Base-by-base conservation (phyloP, 1,284 basidiomycete species). In the Gastroboletus turbinatus region DNA sequence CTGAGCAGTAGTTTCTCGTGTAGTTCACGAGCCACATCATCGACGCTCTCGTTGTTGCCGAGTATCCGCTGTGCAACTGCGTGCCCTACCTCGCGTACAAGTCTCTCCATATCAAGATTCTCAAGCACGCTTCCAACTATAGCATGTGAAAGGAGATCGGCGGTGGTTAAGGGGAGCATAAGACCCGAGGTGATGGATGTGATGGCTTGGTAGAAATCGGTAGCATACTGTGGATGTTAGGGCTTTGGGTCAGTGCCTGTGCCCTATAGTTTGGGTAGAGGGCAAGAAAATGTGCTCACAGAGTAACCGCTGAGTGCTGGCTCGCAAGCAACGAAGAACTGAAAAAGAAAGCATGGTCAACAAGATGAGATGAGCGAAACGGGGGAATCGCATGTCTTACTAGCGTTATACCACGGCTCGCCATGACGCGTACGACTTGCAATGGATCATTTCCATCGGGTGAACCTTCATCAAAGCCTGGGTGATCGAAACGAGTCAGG, bases 251-350 rank as follows among this genome's bases (percentile, higher is more conserved):
- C 57, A 70, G 59, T 21, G 7, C 13, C 29, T 5, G 32, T 47
- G 29, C 48, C 19, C 39, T 40, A 53, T 51, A 46, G 56, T 58
- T 45, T 53, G 60, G 58, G 60, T 36, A 60, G 56, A 59, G 58
- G 57, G 47, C 43, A 57, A 46, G 44, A 32, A 35, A 33, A 49
- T 5, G 25, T 44, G 72, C 88, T 71, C 66, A 94, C 92, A 53
- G 87, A 89, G 70, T 96, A 96, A 50, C 94, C 93, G 59, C 94
- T 96, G 55, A 98, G 79, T 3, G 96, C 96, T 52, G 97, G 96
- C 74, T 99, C 96, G 75, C 96, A 99, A 30, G 97, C 96, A 19
- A 99, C 96, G 72, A 97, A 95, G 76, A 97, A 96, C 93, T 96
- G 63, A 40, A 45, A 47, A 46, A 52, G 36, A 56, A 10, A 8